Percentiles rank a stretch among this genome's conserved stretches.
Evolutionary conservation across 2,329 filamentous ascomycete species (phyloP).

Genomic region (Nigrospora oryzae): DNA sequence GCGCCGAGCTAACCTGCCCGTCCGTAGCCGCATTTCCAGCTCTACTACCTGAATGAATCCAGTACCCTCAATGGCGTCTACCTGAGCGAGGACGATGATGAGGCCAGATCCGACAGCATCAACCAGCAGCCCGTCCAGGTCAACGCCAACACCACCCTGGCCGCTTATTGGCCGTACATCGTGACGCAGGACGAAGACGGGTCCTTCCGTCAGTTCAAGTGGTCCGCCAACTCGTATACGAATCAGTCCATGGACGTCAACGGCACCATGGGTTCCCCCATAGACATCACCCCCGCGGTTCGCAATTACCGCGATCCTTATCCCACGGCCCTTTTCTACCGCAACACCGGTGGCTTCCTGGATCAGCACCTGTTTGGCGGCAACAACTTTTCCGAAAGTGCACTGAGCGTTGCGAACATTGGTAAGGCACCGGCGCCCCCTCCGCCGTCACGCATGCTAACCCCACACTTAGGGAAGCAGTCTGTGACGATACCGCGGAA

Average conservation of each 20-base stretch:
- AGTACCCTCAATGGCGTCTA: conserved; percentile 7
- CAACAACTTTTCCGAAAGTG: background rate
- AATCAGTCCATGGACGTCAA: conserved; percentile 6
- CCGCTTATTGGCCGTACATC: conserved; percentile 10
- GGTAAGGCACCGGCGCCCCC: background rate
- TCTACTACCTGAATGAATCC: conserved; percentile 8
- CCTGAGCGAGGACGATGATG: conserved; percentile 8
- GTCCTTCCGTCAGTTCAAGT: conserved; percentile 7
- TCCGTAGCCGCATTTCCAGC: conserved; percentile 7
- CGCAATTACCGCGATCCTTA: background rate
- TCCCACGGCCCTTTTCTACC: conserved; percentile 1
- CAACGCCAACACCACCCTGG: conserved; percentile 1
- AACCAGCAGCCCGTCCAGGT: conserved; percentile 4
- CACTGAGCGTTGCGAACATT: background rate
- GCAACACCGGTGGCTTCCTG: background rate
- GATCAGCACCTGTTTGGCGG: conserved; percentile 1
- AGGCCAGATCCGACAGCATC: conserved; percentile 8
- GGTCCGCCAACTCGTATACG: conserved; percentile 4
- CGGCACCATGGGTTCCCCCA: background rate
- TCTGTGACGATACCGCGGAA: conserved; percentile 6
- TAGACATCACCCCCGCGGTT: background rate
- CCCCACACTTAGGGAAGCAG: background rate
- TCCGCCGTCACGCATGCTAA: background rate
- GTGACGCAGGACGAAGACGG: conserved; percentile 7
- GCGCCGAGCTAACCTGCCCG: background rate